phyloP scores from a whole-genome alignment of 2,329 filamentous ascomycete species.

The Teratosphaeriaceae sp. region DNA sequence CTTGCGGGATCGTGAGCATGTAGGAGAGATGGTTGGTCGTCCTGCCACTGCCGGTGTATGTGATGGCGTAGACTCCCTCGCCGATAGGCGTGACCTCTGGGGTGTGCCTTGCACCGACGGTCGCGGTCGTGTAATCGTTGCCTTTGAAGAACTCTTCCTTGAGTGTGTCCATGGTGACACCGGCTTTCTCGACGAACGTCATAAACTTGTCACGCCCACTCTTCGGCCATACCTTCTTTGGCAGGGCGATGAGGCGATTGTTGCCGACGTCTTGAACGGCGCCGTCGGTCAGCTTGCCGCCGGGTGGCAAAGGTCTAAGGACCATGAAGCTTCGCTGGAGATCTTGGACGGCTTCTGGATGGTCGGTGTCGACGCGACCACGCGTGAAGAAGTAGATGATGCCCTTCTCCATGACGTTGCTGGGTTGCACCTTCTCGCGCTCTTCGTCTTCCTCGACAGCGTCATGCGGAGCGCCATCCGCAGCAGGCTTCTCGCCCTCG shows the following conservation, averaged over 20 bases:
- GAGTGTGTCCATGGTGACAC: conserved; percentile 59
- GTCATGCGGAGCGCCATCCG: conserved; percentile 7
- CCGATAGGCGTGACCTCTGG: conserved; percentile 69
- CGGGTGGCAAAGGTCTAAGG: conserved; percentile 62
- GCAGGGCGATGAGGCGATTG: conserved; percentile 67
- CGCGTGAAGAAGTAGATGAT: conserved; percentile 89
- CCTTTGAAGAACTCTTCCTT: conserved; percentile 63
- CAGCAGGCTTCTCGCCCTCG: conserved; percentile 8
- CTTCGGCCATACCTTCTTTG: conserved; percentile 75
- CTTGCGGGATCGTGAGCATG: conserved; percentile 64
- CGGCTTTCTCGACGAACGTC: conserved; percentile 73
- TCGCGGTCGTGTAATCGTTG: conserved; percentile 68
- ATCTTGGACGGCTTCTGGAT: conserved; percentile 63
- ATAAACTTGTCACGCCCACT: conserved; percentile 65
- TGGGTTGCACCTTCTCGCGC: conserved; percentile 47
- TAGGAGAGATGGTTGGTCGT: conserved; percentile 66
- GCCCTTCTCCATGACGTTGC: conserved; percentile 74
- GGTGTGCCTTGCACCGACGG: conserved; percentile 59
- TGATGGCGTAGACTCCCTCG: conserved; percentile 80
- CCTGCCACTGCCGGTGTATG: conserved; percentile 56
- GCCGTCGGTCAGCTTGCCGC: conserved; percentile 59
- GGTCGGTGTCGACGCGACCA: conserved; percentile 64
- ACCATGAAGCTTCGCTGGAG: conserved; percentile 75
- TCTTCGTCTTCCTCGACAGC: conserved; percentile 46
- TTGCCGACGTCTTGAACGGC: conserved; percentile 51